Base-by-base conservation (phyloP, 768 basidiomycete species). In the Tricholoma matsutake region DNA sequence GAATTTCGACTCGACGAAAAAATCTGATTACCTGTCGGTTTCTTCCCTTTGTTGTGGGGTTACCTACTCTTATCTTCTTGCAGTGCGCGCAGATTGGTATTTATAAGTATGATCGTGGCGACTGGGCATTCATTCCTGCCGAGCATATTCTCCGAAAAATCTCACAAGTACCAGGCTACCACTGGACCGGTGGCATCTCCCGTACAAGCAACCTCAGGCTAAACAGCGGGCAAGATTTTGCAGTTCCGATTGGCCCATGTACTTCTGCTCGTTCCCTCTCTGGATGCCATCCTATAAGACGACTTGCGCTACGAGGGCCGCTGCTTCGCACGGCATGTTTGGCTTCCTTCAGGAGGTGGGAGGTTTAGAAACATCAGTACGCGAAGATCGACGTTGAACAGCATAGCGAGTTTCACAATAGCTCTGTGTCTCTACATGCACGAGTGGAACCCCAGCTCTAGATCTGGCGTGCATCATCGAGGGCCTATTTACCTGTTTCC, bases 41-140 rank as follows among this genome's bases (percentile, higher is more conserved):
- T 35, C 18, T 55, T 35, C 54, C 39, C 31, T 35, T 55, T 28
- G 16, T 16, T 55, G 31, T 28, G n/a, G 14, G 10, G 13, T 41
- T 41, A 20, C 32, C 25, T 20, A 35, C 22, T 31, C 54, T 55
- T 55, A 55, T 35, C 4, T 34, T 55, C 6, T 55, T 55, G 54
- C 25, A 55, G 54, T 55, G 16, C 32, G 54, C n/a, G 34, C 32
- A 14, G 54, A 55, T 37, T 55, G 54, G 54, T 34, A 55, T 16
- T 28, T 55, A 55, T n/a, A 0, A 14, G 5, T 55, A 35, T 35
- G 22, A 34, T 6, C 54, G 37, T 41, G 54, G 54, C 54, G 34
- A 55, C 18, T 55, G 54, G 54, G 54, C 39, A 41, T 55, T 55
- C 54, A n/a, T 55, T 41, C 54, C 54, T 5, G 28, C 54, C 14